Evolutionary conservation across 192 early-diverging fungal species (phyloP), one percentile per base, ranked within the genome.

Genomic region (Backusella westeae): DNA sequence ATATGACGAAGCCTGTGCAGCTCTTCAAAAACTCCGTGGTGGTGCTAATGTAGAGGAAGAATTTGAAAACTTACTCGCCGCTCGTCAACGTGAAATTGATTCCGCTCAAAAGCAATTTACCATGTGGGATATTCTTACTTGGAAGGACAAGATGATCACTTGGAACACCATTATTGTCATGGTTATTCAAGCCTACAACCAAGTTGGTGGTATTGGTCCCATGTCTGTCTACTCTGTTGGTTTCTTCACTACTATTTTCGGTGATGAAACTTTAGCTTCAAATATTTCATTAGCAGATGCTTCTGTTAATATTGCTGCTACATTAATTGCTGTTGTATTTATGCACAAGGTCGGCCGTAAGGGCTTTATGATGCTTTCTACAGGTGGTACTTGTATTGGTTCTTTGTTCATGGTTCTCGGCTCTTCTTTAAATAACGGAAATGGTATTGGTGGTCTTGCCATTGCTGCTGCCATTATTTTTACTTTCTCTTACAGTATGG

Each of bases 151-250:
- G 23, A 74, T 71, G 21, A 77, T 82, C 52, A 77, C 80, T 15
- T 84, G 85, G 71, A 88, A 90, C 49, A 88, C 95, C 1, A 34
- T 94, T 21, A 87, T 89, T 44, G 91, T 91, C 65, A 85, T 93
- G 44, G 85, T 89, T 9, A 71, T 95, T 9, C 93, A 94, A 83
- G 85, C 93, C 34, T 86, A 89, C 77, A 93, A 97, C 82, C 95
- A 97, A 82, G 86, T 94, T 26, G 89, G 88, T 70, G 95, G 94
- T 71, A 95, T 97, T 85, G 94, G 93, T 81, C 92, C 91, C 6
- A 90, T 95, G 67, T 92, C 93, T 73, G 93, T 92, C 80, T 96
- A 94, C 79, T 92, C 91, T 34, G 91, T 92, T 14, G 88, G 88
- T 21, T 94, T 95, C 76, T 91, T 96, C 81, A 88, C 86, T 52